These are phyloP conservation scores for Zopfia rhizophila DNA, from an alignment of 2,329 filamentous ascomycete genomes.

Conservation along the genomic window DNA sequence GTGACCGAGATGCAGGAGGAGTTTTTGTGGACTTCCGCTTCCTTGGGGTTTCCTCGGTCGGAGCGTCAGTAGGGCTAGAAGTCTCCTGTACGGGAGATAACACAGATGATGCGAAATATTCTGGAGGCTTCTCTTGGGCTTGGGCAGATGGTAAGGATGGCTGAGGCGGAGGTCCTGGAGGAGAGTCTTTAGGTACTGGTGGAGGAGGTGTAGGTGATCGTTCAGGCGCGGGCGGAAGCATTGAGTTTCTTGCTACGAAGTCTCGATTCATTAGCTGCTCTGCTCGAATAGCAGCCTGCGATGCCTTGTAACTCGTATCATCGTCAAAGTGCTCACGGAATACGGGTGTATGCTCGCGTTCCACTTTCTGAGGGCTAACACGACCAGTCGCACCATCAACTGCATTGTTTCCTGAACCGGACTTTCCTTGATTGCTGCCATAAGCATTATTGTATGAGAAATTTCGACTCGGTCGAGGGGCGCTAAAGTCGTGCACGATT, in stretches of 20 bases:
- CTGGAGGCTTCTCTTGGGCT: conserved; percentile 31
- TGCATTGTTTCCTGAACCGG: conserved; percentile 1
- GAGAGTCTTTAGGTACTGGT: conserved; percentile 5
- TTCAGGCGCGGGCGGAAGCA: conserved; percentile 40
- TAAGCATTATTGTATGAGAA: conserved; percentile 48
- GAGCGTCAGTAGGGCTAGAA: conserved; percentile 34
- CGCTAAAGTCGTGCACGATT: conserved; percentile 73
- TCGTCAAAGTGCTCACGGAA: conserved; percentile 72
- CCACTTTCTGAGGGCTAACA: conserved; percentile 47
- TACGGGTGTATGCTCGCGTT: conserved; percentile 64
- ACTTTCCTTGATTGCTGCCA: conserved; percentile 25
- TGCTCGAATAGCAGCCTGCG: conserved; percentile 56
- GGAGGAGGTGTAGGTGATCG: conserved; percentile 29
- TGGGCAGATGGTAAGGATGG: too few relatives aligned
- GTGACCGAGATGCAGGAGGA: conserved; percentile 45
- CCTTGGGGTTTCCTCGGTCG: conserved; percentile 39
- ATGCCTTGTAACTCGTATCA: conserved; percentile 53
- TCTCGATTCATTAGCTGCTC: conserved; percentile 60
- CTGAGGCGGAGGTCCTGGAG: conserved; percentile 26
- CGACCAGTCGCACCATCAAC: conserved; percentile 30
- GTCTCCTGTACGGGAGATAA: conserved; percentile 49
- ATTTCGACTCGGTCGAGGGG: conserved; percentile 62
- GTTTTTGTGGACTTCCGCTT: conserved; percentile 49
- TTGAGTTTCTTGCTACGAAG: conserved; percentile 58
- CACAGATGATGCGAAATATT: conserved; percentile 32